Evolutionary conservation across 495 filamentous ascomycete species (phyloP).

Genomic region (Penicilliopsis zonata): DNA sequence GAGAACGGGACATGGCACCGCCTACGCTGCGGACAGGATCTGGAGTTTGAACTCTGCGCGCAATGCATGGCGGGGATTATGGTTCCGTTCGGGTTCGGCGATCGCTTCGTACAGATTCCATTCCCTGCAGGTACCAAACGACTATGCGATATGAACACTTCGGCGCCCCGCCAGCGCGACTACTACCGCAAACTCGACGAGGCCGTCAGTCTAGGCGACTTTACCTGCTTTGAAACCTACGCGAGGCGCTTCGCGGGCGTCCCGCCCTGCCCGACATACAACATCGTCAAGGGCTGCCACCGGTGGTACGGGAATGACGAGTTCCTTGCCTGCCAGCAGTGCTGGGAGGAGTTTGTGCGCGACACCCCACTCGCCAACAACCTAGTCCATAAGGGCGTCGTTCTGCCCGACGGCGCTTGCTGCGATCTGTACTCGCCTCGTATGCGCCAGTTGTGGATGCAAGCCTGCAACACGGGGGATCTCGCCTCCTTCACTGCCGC

Average conservation of each 20-base stretch:
- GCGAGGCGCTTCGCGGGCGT: constrained; percentile 11
- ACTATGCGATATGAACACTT: constrained; percentile 8
- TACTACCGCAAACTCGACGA: constrained; percentile 12
- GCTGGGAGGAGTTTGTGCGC: constrained; percentile 20
- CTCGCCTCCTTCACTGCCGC: constrained; percentile 4
- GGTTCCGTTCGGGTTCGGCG: constrained; percentile 12
- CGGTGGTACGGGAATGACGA: constrained; percentile 24
- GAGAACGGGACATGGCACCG: constrained; percentile 20
- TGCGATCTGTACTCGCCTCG: constrained; percentile 26
- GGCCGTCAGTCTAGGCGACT: constrained; percentile 8
- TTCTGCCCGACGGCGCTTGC: constrained; percentile 12
- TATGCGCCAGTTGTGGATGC: constrained; percentile 22
- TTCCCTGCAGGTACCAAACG: constrained; percentile 8
- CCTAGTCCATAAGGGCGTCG: constrained; percentile 9
- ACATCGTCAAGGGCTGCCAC: constrained; percentile 11
- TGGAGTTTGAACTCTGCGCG: constrained; percentile 19
- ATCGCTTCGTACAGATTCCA: constrained; percentile 15
- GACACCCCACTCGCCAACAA: constrained; percentile 12
- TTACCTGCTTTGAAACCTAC: constrained; percentile 9
- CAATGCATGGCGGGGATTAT: constrained; percentile 20
- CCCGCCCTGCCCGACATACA: constrained; percentile 16
- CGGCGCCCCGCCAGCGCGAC: constrained; percentile 5
- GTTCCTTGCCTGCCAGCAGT: constrained; percentile 26
- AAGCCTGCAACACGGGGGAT: constrained; percentile 9
- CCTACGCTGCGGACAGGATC: constrained; percentile 13